These are phyloP conservation scores for Sophora flavescens DNA, from an alignment of 306 rosid genomes.

Conservation along the genomic window DNA sequence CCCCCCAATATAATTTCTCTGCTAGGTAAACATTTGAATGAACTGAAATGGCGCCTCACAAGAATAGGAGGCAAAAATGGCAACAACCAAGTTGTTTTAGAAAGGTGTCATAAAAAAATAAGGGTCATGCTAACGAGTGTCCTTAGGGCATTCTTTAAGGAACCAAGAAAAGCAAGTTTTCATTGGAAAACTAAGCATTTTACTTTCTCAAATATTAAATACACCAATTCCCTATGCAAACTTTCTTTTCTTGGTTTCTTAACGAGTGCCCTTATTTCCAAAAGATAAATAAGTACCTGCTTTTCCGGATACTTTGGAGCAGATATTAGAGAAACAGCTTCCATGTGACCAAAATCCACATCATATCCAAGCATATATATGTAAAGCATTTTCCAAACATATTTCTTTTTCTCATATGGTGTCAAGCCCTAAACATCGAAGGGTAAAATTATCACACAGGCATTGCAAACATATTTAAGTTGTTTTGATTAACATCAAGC, in stretches of 20 bases:
- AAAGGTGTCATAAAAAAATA: neutral
- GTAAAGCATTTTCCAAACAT: slow-evolving; percentile 93
- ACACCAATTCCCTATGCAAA: too few species aligned
- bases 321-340: slow-evolving; percentile 86
- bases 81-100: neutral
- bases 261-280: too few species aligned
- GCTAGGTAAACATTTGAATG: slow-evolving; percentile 6
- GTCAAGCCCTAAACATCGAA: slow-evolving; percentile 65
- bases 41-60: neutral
- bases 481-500: slow-evolving; percentile 11
- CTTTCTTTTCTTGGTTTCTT: too few species aligned
- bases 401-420: slow-evolving; percentile 81
- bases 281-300: slow-evolving; percentile 54
- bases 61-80: slow-evolving; percentile 8
- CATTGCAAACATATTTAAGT: neutral
- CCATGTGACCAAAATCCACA: slow-evolving; percentile 93
- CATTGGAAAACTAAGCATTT: too few species aligned
- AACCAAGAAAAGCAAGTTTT: too few species aligned
- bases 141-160: too few species aligned
- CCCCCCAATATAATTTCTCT: slow-evolving; percentile 14
- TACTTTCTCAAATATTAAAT: too few species aligned
- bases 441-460: neutral
- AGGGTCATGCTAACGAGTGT: too few species aligned
- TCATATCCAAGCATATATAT: slow-evolving; percentile 78
- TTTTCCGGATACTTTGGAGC: slow-evolving; percentile 90